Evolutionary conservation across 495 filamentous ascomycete species (phyloP), one percentile per base, ranked within the genome.

Genomic region (Neurospora sp.): DNA sequence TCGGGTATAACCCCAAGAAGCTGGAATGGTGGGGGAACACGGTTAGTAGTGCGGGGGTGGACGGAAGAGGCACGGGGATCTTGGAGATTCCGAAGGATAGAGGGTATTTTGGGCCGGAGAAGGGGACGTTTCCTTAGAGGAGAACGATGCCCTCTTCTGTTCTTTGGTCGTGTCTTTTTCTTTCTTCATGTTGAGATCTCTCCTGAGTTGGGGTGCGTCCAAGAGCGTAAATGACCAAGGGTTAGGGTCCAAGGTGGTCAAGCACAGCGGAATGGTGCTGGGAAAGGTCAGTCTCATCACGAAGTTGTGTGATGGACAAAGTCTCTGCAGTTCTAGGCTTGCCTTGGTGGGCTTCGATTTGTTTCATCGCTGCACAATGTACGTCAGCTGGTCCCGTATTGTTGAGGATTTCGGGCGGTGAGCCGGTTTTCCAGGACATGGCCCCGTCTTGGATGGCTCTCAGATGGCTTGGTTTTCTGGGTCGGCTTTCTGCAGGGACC

Each of bases 1-100:
- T 92, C 8, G 81, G 83, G 22, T 88, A 86, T 53, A 77, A 83
- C 27, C 84, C 84, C 0, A 70, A 78, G n/a, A 83, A 85, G 74
- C 82, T 89, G 8, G 71, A 74, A 0, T 92, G 90, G 90, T 91
- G 89, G 89, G 90, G 90, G 1, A 89, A 86, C 27, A 81, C 72
- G 0, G 85, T 87, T 20, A 78, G 76, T 65, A 71, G 48, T 12
- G 76, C 79, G 7, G 79, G 81, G 3, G 53, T 81, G 17, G 81
- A 81, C 41, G 81, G 81, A 17, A 73, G 69, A 65, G 65, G 76
- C 1, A 69, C 59, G 16, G 79, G 75, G 17, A 74, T 80, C 35
- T 35, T 80, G 65, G 69, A 72, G 44, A 78, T 82, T 37, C 79
- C 79, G 8, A 61, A 8, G 27, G 77, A 78, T 10, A 73, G 76